A percentile compares a stretch with the other conserved stretches of the same genome.
Conservation (phyloP, 202 grass and related monocot species). For the Cymbopogon flexuosus region DNA sequence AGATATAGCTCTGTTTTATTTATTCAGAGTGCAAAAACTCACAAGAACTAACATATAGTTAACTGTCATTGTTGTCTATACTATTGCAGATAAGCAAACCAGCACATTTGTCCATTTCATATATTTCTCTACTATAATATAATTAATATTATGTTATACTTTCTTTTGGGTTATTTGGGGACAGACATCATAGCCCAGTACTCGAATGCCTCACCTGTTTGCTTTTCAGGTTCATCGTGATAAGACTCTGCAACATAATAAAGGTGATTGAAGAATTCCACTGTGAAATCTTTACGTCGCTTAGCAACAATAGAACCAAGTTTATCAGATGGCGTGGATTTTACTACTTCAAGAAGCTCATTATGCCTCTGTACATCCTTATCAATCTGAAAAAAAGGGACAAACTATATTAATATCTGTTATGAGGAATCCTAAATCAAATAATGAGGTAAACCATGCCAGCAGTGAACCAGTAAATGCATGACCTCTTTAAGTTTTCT, state of each 20-base stretch:
- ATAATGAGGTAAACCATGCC: neutral
- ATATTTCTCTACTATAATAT: too few species aligned
- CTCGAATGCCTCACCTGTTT: constrained; percentile 54
- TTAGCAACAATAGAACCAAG: constrained; percentile 57
- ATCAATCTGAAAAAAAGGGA: constrained; percentile 56
- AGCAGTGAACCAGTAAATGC: neutral
- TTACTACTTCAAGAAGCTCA: constrained; percentile 73
- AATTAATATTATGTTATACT: too few species aligned
- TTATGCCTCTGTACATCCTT: constrained; percentile 86
- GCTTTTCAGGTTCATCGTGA: constrained; percentile 54
- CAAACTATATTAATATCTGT: constrained; percentile 22
- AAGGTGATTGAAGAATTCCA: constrained; percentile 81
- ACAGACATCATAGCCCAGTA: neutral
- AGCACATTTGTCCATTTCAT: too few species aligned
- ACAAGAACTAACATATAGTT: too few species aligned
- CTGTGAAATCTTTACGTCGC: constrained; percentile 74
- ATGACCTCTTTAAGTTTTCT: constrained; percentile 89
- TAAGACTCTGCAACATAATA: constrained; percentile 71
- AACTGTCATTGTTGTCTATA: too few species aligned
- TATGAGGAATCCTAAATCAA: constrained; percentile 10
- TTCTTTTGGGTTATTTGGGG: too few species aligned
- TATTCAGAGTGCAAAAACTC: too few species aligned
- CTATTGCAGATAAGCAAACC: too few species aligned
- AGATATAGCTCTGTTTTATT: too few species aligned
- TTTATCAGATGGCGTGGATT: constrained; percentile 49